A percentile compares a stretch with the other conserved stretches of the same genome.
Evolutionary conservation across 345 rosid genomes (phyloP).

Genomic region (Microthlaspi erraticum): DNA sequence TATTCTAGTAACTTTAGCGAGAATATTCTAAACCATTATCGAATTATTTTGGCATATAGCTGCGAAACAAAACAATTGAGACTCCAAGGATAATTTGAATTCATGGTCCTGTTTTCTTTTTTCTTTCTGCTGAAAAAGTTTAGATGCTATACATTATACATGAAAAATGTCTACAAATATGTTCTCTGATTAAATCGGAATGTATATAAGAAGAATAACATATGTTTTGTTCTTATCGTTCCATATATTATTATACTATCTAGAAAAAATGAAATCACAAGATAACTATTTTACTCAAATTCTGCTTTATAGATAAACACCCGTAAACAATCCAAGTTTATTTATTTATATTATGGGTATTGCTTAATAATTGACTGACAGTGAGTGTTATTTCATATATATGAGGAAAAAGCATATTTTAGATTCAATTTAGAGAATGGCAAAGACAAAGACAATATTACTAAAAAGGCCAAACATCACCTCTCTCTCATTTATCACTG

Average conservation of each 20-base stretch:
- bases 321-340: constrained; percentile 13
- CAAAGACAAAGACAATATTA: constrained; percentile 37
- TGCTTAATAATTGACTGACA: constrained; percentile 37
- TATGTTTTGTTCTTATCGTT: constrained; percentile 20
- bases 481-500: constrained; percentile 47
- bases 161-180: constrained; percentile 1
- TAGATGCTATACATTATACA: constrained; percentile 8
- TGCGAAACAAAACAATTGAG: constrained; percentile 19
- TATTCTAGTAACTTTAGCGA: constrained; percentile 18
- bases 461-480: constrained; percentile 38
- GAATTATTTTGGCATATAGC: constrained; percentile 19
- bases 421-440: constrained; percentile 27
- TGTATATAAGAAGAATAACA: neutral
- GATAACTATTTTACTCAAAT: constrained; percentile 7
- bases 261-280: constrained; percentile 3
- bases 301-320: constrained; percentile 1
- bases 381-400: constrained; percentile 22
- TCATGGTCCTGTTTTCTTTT: constrained; percentile 6
- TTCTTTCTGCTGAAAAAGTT: neutral
- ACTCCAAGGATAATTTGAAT: constrained; percentile 1
- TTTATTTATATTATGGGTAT: constrained; percentile 17
- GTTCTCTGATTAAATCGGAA: neutral
- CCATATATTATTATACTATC: neutral
- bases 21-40: constrained; percentile 15
- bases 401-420: neutral